Base-by-base conservation (phyloP, 164 flowering plant species). In the Santalum album region DNA sequence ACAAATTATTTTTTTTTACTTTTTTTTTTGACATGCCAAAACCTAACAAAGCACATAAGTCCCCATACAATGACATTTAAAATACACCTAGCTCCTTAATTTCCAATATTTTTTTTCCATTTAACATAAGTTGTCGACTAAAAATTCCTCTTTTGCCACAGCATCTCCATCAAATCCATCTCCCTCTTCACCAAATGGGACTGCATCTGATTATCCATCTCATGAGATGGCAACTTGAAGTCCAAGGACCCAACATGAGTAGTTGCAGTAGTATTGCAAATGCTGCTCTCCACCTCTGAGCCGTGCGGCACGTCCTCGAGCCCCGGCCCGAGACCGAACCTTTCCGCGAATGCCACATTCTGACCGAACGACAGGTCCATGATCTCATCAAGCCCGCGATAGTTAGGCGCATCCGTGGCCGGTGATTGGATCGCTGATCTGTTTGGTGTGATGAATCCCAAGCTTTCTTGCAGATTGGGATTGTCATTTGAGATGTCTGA, bases 141-240 rank as follows among this genome's bases (percentile, higher is more conserved):
- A 29, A 29, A 36, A 36, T 57, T 29, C 40, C 45, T 50, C 25
- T 48, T 48, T n/a, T 57, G 70, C 53, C 57, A 36, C 16, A 73
- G 22, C 74, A 74, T 69, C 65, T 72, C 78, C 67, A 72, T 20
- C 62, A 79, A 49, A 55, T 68, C 78, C 62, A 76, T 62, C 69
- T 76, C 84, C 57, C 38, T 65, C 64, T 53, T 69, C 44, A 11
- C 16, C 42, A 62, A 54, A 20, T 56, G 65, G 48, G 23, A 53
- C 35, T 47, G 58, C 69, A 65, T 53, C 64, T 59, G 21, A 20
- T 23, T 49, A 19, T 40, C 57, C 53, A 47, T 43, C 35, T 38
- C 42, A 38, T 38, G 42, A 11, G 16, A 38, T 38, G 16, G 14
- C 14, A 12, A 14, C 17, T 16, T 14, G 16, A 15, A 38, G 16